Conservation (phyloP, 176 grass and related monocot species). For the Zea mays region DNA sequence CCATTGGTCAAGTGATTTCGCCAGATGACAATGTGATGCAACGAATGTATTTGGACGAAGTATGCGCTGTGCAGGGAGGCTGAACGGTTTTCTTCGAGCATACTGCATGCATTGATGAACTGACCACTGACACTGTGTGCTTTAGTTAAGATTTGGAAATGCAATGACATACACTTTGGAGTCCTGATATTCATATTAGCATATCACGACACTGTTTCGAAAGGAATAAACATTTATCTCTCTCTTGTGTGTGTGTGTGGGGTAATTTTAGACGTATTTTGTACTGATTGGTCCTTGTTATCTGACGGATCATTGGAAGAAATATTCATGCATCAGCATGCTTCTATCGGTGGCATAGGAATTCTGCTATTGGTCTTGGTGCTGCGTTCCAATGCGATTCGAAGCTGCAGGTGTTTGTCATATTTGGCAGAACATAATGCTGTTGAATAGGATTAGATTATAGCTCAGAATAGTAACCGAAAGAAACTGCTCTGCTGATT, state of each 20-base stretch:
- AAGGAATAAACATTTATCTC: neutral
- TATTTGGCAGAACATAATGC: neutral
- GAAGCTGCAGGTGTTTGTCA: neutral
- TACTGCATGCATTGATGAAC: neutral
- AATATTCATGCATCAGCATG: neutral
- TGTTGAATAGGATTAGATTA: too few species aligned
- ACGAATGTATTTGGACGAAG: neutral
- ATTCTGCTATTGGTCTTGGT: neutral
- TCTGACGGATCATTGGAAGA: neutral
- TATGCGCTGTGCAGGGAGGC: neutral
- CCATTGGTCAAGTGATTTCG: neutral
- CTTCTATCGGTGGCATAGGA: neutral
- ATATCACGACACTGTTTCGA: neutral
- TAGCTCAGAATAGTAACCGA: too few species aligned
- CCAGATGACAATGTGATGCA: slow-evolving; percentile 8
- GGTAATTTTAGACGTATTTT: neutral
- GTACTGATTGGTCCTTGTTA: neutral
- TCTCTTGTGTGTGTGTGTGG: too few species aligned
- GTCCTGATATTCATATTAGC: neutral
- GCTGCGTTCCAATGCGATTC: neutral
- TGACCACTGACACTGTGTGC: neutral
- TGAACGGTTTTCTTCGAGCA: neutral
- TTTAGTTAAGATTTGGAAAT: neutral
- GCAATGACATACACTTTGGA: neutral
- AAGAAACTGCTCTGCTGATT: too few species aligned